A percentile compares a stretch with the other conserved stretches of the same genome.
Evolutionary conservation across 2,329 filamentous ascomycete species (phyloP).

Genomic region (Penicillium glabrum): DNA sequence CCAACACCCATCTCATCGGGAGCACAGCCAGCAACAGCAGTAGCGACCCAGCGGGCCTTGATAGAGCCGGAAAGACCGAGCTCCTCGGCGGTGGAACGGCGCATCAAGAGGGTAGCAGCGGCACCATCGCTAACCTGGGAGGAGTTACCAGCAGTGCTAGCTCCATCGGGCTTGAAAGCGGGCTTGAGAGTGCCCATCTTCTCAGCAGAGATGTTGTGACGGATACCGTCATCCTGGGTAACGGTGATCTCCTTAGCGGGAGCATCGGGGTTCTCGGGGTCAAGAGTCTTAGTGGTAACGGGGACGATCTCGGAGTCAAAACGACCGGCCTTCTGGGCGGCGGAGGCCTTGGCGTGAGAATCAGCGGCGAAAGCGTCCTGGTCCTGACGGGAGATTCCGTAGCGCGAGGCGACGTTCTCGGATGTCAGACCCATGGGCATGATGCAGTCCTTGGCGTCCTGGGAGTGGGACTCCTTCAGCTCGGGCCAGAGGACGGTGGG

Average conservation of each 20-base stretch:
- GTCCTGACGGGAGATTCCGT: conserved; percentile 69
- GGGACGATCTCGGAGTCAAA: conserved; percentile 81
- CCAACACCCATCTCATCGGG: conserved; percentile 96
- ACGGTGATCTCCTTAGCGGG: conserved; percentile 63
- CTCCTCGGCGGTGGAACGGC: conserved; percentile 72
- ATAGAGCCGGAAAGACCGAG: conserved; percentile 69
- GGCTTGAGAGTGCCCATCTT: conserved; percentile 78
- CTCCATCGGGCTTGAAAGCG: conserved; percentile 73
- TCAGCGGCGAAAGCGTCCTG: conserved; percentile 80
- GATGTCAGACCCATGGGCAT: conserved; percentile 92
- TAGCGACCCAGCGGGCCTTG: conserved; percentile 79
- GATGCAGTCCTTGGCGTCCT: conserved; percentile 79
- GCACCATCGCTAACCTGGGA: conserved; percentile 87
- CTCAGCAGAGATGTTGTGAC: conserved; percentile 66
- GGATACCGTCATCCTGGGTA: conserved; percentile 77
- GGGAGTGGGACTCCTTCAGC: conserved; percentile 61
- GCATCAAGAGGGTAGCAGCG: conserved; percentile 79
- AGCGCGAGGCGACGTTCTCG: conserved; percentile 81
- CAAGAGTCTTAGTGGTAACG: conserved; percentile 69
- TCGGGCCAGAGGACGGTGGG: conserved; percentile 77
- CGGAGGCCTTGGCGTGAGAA: conserved; percentile 71
- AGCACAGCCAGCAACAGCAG: conserved; percentile 71
- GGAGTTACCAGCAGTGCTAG: conserved; percentile 81
- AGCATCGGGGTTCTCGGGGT: conserved; percentile 62
- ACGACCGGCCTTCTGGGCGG: conserved; percentile 65